These are phyloP conservation scores for Hanseniaspora mollemarum DNA, from an alignment of 805 yeast genomes.

Conservation along the genomic window DNA sequence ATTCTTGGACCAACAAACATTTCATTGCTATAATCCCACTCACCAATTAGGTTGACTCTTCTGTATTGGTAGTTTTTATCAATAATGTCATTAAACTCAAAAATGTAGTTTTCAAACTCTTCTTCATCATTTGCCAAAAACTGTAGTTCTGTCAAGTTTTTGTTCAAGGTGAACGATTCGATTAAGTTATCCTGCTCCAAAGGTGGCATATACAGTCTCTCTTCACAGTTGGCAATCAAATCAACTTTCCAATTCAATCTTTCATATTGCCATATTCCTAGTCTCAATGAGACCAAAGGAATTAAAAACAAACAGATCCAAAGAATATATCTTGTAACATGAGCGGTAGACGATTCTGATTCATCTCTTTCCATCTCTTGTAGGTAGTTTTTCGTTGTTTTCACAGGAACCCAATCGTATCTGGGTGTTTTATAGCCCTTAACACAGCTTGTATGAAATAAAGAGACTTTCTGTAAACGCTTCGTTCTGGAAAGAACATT, in stretches of 20 bases:
- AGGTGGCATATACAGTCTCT: slow-evolving; percentile 60
- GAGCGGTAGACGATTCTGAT: slow-evolving; percentile 27
- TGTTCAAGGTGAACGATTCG: background rate
- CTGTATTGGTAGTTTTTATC: slow-evolving; percentile 72
- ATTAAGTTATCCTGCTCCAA: slow-evolving; percentile 4
- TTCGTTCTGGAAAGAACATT: too few species aligned
- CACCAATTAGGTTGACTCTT: slow-evolving; percentile 63
- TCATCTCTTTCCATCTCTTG: slow-evolving; percentile 46
- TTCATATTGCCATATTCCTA: slow-evolving; percentile 89
- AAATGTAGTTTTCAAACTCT: slow-evolving; percentile 38
- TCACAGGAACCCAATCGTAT: slow-evolving; percentile 29
- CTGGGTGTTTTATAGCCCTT: slow-evolving; percentile 1
- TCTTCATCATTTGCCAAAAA: slow-evolving; percentile 3
- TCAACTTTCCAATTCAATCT: slow-evolving; percentile 81
- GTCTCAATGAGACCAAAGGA: slow-evolving; percentile 73
- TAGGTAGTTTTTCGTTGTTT: slow-evolving; percentile 75
- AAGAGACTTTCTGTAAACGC: background rate
- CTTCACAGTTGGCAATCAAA: slow-evolving; percentile 72
- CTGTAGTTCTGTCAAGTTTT: slow-evolving; percentile 2
- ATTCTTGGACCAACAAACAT: slow-evolving; percentile 86
- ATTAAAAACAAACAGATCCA: slow-evolving; percentile 44
- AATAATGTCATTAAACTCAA: slow-evolving; percentile 55
- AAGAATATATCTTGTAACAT: slow-evolving; percentile 24
- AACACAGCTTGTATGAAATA: background rate
- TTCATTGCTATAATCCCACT: slow-evolving; percentile 73